phyloP scores from a whole-genome alignment of 2,329 filamentous ascomycete genomes.

The Lachnellula suecica region DNA sequence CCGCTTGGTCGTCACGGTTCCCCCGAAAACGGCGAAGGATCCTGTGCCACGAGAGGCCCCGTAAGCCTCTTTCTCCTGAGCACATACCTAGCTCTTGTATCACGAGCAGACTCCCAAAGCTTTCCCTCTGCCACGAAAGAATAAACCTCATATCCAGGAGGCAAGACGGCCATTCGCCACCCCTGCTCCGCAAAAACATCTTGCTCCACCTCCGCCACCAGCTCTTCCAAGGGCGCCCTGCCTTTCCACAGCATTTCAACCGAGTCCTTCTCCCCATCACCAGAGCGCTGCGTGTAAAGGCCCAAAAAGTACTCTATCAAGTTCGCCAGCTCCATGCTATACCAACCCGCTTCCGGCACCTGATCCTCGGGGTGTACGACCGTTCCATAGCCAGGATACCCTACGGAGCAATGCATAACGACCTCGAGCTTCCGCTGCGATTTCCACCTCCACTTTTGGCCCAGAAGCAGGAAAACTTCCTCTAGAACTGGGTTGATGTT shows the following conservation, averaged over 20 bases:
- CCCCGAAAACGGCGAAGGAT: neutral
- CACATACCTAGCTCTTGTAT: neutral
- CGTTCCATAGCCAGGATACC: neutral
- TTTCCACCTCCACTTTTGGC: neutral
- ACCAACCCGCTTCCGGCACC: neutral
- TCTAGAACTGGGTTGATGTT: conserved; percentile 8
- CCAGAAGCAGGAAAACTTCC: conserved; percentile 1
- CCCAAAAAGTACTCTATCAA: conserved; percentile 1
- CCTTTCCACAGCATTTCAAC: neutral
- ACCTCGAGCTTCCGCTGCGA: conserved; percentile 1
- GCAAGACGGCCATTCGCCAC: neutral
- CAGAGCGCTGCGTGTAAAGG: neutral
- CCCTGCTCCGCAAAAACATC: neutral
- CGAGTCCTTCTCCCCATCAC: neutral
- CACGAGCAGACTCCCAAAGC: neutral
- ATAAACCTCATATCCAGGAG: neutral
- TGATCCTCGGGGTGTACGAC: neutral
- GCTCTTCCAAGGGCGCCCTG: neutral
- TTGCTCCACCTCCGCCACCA: neutral
- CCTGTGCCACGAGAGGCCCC: neutral
- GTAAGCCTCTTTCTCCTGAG: neutral
- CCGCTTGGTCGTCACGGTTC: too few species aligned
- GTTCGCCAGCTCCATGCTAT: conserved; percentile 9
- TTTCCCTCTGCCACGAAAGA: neutral
- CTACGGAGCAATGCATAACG: neutral